A percentile compares a stretch with the other conserved stretches of the same genome.
phyloP scores from a whole-genome alignment of 2,329 filamentous ascomycete genomes.

The Trichoderma atrobrunneum region DNA sequence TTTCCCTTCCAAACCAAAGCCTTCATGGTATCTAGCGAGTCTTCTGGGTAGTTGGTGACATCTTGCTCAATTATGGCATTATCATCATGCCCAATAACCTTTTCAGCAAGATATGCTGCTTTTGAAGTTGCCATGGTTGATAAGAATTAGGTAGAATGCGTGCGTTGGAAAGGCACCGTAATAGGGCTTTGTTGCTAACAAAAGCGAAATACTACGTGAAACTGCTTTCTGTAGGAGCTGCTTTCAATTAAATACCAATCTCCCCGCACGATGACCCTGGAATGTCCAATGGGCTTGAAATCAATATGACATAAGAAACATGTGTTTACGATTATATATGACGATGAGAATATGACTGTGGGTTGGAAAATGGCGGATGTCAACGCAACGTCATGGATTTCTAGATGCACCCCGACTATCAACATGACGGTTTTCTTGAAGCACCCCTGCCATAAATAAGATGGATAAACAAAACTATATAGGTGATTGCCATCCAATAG shows the following conservation, averaged over 20 bases:
- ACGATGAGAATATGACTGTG: neutral
- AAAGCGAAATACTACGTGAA: neutral
- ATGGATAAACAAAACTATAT: neutral
- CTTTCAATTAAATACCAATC: neutral
- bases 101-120: slow-evolving; percentile 66
- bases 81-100: slow-evolving; percentile 66
- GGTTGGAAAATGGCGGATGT: neutral
- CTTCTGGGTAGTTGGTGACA: slow-evolving; percentile 56
- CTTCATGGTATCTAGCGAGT: slow-evolving; percentile 65
- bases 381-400: neutral
- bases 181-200: neutral
- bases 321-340: neutral
- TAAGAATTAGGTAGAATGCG: neutral
- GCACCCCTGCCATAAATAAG: neutral
- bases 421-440: neutral
- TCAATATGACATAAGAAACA: neutral
- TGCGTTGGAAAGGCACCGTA: neutral
- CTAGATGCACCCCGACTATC: neutral
- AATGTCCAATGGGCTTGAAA: neutral
- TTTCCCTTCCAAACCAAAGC: slow-evolving; percentile 81
- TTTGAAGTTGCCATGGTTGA: slow-evolving; percentile 40
- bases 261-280: neutral
- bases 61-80: slow-evolving; percentile 67
- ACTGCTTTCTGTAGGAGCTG: neutral
- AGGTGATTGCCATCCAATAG: neutral